Percentiles rank a stretch among this genome's conserved stretches.
phyloP scores from a whole-genome alignment of 2,329 filamentous ascomycete genomes.

The Diaporthe vexans region DNA sequence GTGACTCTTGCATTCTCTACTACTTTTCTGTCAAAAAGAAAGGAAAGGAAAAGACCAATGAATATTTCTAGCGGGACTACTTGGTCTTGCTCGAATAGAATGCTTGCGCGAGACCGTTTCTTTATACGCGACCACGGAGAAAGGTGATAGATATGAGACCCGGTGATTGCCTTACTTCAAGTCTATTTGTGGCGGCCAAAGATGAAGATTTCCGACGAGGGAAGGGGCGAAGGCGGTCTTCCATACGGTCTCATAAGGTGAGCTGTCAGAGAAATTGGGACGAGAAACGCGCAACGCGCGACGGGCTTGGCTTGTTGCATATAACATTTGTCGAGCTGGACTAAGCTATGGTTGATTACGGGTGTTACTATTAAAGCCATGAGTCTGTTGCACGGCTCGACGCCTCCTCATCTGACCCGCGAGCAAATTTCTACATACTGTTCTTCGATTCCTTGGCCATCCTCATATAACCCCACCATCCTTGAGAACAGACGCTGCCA shows the following conservation, averaged over 20 bases:
- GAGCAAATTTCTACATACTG: not conserved
- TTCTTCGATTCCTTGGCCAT: not conserved
- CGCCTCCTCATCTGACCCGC: not conserved
- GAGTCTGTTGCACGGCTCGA: not conserved
- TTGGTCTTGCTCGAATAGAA: not conserved
- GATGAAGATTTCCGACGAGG: not conserved
- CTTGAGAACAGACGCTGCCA: not conserved
- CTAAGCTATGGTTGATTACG: slow-evolving; percentile 9
- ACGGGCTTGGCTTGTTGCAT: not conserved
- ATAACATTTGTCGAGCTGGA: not conserved
- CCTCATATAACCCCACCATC: not conserved
- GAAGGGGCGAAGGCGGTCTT: not conserved
- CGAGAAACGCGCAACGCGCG: not conserved
- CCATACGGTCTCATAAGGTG: not conserved
- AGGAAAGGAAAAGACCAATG: too few relatives aligned
- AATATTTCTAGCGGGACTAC: not conserved
- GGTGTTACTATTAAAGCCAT: not conserved
- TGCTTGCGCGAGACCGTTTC: not conserved
- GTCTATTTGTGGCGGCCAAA: not conserved
- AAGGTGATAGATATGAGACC: not conserved
- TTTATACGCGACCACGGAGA: not conserved
- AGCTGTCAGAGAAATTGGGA: too few relatives aligned
- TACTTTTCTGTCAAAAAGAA: not conserved
- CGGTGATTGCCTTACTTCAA: not conserved
- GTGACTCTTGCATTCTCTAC: not conserved